Base-by-base conservation (phyloP, 257 asterid genomes). In the Agastache rugosa region DNA sequence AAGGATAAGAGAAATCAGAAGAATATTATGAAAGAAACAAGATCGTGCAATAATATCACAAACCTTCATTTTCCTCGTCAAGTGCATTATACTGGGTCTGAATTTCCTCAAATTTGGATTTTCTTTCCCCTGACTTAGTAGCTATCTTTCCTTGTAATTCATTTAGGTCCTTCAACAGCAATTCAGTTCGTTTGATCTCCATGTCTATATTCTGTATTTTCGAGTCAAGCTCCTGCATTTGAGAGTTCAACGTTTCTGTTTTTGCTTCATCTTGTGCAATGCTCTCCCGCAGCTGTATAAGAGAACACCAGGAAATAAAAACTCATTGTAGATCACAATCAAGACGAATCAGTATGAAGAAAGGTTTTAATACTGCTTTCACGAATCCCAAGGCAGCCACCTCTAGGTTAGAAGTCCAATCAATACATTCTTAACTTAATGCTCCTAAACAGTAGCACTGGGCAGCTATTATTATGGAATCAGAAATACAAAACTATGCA, bases 41-140 rank as follows among this genome's bases (percentile, higher is more conserved):
- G 25, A 54, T 37, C 27, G 12, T 58, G 55, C 48, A 34, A 58
- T 39, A 11, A 50, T 37, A 27, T 58, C 48, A 75, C 78, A 79
- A 81, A 89, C 99, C 99, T 87, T 87, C 96, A 65, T 75, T 89
- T 81, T 94, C 96, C 84, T 83, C 96, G 8, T 79, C 37, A 66
- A 95, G 96, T 41, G 88, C 93, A 16, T 84, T 86, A 79, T 84
- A 81, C 73, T 87, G 93, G 59, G 74, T 89, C 86, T 89, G 82
- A 70, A 77, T 75, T 79, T 88, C 96, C 83, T 89, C 91, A 71
- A 75, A 79, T 84, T 89, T 85, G 72, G 97, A 90, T 83, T 84
- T 92, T 82, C 99, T 85, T 87, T 95, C 96, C 78, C 96, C 99
- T 12, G 92, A 79, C 84, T 86, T 90, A 73, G 89, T 76, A 55